A percentile compares a stretch with the other conserved stretches of the same genome.
phyloP scores from a whole-genome alignment of 805 yeast species.

The Lipomyces sp. region DNA sequence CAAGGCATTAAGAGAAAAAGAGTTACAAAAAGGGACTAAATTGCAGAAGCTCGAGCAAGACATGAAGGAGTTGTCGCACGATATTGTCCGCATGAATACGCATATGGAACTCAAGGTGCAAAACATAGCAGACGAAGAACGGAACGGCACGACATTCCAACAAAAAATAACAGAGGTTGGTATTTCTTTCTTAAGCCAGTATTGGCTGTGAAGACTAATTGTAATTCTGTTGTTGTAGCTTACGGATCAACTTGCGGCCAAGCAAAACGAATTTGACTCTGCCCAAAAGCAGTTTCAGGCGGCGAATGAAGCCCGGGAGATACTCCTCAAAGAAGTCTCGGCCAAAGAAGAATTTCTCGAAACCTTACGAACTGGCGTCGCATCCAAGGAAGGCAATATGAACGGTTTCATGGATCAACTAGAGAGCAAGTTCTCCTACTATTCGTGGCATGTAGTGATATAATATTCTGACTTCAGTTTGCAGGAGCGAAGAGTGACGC shows the following conservation, averaged over 20 bases:
- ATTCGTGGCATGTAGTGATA: background rate
- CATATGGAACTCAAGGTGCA: conserved; percentile 56
- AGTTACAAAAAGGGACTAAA: conserved; percentile 57
- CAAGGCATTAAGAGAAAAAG: conserved; percentile 52
- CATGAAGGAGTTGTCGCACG: conserved; percentile 58
- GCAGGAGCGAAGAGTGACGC: conserved; percentile 57
- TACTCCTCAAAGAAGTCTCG: conserved; percentile 47
- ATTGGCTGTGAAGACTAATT: too few species aligned
- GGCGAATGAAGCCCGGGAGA: conserved; percentile 46
- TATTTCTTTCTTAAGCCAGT: too few species aligned
- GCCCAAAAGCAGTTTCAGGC: conserved; percentile 48
- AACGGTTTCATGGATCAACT: conserved; percentile 77
- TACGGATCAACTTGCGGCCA: conserved; percentile 32
- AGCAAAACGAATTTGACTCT: conserved; percentile 40
- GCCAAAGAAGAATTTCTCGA: conserved; percentile 76
- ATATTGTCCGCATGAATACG: conserved; percentile 65
- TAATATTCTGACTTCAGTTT: background rate
- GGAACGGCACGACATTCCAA: conserved; percentile 39
- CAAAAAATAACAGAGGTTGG: conserved; percentile 39
- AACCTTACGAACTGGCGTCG: conserved; percentile 83
- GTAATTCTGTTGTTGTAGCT: too few species aligned
- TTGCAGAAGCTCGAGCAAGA: conserved; percentile 56
- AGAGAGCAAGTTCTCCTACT: conserved; percentile 4
- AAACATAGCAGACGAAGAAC: conserved; percentile 54
- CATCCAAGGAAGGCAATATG: conserved; percentile 70